These are phyloP conservation scores for Aethionema arabicum DNA, from an alignment of 345 rosid genomes.

Conservation along the genomic window DNA sequence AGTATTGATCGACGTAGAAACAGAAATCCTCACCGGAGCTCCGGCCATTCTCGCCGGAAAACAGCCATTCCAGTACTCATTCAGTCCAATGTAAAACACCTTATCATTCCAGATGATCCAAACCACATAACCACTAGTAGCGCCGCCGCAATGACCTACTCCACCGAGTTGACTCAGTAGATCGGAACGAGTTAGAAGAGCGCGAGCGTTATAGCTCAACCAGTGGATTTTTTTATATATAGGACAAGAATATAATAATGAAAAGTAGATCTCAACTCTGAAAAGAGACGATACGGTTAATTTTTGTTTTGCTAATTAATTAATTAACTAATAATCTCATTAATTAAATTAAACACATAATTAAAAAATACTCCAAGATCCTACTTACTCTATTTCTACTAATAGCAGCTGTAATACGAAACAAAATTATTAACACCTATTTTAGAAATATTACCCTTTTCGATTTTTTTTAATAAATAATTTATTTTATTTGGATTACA, in stretches of 20 bases:
- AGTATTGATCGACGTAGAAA: slow-evolving; percentile 19
- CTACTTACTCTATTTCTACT: too few species aligned
- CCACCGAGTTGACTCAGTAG: slow-evolving; percentile 16
- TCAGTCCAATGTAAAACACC: slow-evolving; percentile 33
- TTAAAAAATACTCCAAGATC: too few species aligned
- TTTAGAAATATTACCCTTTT: too few species aligned
- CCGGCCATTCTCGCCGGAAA: slow-evolving; percentile 29
- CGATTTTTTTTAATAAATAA: too few species aligned
- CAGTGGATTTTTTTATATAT: slow-evolving; percentile 8
- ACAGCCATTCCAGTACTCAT: slow-evolving; percentile 34
- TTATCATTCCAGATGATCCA: not conserved
- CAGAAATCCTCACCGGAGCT: slow-evolving; percentile 37
- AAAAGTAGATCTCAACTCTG: slow-evolving; percentile 25
- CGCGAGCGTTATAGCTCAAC: slow-evolving; percentile 32
- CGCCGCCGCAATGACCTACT: not conserved
- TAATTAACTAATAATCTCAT: not conserved
- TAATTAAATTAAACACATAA: not conserved
- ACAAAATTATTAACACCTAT: too few species aligned
- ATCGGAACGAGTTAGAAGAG: slow-evolving; percentile 28
- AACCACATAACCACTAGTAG: not conserved
- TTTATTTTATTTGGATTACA: too few species aligned
- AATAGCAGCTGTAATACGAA: too few species aligned
- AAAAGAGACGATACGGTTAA: not conserved
- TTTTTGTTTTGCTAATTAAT: not conserved
- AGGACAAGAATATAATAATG: slow-evolving; percentile 18